Base-by-base conservation (phyloP, 805 yeast genomes). In the Cyberlindnera meyerae region DNA sequence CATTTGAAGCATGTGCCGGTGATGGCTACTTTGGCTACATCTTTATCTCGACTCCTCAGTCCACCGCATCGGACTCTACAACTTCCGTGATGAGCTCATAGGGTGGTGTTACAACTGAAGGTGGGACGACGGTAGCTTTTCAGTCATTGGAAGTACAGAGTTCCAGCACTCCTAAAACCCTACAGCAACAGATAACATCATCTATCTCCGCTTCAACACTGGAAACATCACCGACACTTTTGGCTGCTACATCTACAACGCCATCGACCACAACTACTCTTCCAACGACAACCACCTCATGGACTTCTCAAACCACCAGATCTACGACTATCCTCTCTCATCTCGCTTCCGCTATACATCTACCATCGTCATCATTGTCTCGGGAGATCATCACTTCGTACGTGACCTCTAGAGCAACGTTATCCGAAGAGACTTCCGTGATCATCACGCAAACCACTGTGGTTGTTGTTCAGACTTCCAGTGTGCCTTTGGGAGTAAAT, bases 11-110 rank as follows among this genome's bases (percentile, higher is more conserved):
- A 22, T 71, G 76, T 45, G 36, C 63, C 8, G 58, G 63, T 3
- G 31, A 42, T 36, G 73, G 69, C 0, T 51, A 49, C 24, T 71
- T 40, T 49, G 76, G 73, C 2, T 71, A 71, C 45, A 49, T 70
- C 12, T 49, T 57, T 29, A 28, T 44, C 12, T 27, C 18, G 2
- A 24, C 26, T n/a, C 36, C 43, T 9, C 21, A 15, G 16, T n/a
- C 31, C 11, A 37, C 33, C 2, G 35, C n/a, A n/a, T n/a, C n/a
- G n/a, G n/a, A n/a, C n/a, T n/a, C n/a, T n/a, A n/a, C n/a, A n/a
- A n/a, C n/a, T n/a, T n/a, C n/a, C n/a, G n/a, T n/a, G n/a, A n/a
- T n/a, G n/a, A n/a, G n/a, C n/a, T n/a, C n/a, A n/a, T n/a, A n/a
- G n/a, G n/a, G n/a, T n/a, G n/a, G n/a, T n/a, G n/a, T n/a, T n/a